These are phyloP conservation scores for Rhytidhysteron rufulum DNA, from an alignment of 2,329 filamentous ascomycete genomes.

Conservation along the genomic window DNA sequence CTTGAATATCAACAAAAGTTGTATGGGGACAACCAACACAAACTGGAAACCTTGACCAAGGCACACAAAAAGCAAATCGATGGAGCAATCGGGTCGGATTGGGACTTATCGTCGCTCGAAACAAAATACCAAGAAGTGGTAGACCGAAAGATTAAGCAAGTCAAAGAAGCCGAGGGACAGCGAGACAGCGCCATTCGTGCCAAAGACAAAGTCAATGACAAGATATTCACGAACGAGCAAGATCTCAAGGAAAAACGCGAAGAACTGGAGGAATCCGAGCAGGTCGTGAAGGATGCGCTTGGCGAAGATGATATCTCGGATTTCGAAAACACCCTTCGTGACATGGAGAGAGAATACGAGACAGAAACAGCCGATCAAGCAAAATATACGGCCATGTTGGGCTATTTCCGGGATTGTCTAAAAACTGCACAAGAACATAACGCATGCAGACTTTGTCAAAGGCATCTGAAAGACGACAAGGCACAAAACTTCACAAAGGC, in stretches of 20 bases:
- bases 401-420: constrained; percentile 69
- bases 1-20: constrained; percentile 82
- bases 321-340: constrained; percentile 51
- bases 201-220: constrained; percentile 72
- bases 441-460: constrained; percentile 71
- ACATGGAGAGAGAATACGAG: constrained; percentile 51
- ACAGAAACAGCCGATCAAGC: constrained; percentile 60
- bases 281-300: constrained; percentile 53
- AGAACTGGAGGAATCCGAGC: constrained; percentile 60
- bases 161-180: constrained; percentile 63
- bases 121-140: constrained; percentile 63
- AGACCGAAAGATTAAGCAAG: constrained; percentile 52
- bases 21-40: constrained; percentile 66
- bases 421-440: constrained; percentile 64
- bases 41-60: constrained; percentile 70
- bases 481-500: constrained; percentile 50
- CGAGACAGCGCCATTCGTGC: constrained; percentile 70
- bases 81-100: constrained; percentile 60
- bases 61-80: constrained; percentile 71
- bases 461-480: constrained; percentile 58
- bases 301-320: constrained; percentile 34
- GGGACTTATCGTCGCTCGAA: constrained; percentile 69
- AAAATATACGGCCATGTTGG: constrained; percentile 64
- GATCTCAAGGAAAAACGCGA: constrained; percentile 60
- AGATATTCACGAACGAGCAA: constrained; percentile 62